These are phyloP conservation scores for Hemileia vastatrix DNA, from an alignment of 1,284 basidiomycete species.

Conservation along the genomic window DNA sequence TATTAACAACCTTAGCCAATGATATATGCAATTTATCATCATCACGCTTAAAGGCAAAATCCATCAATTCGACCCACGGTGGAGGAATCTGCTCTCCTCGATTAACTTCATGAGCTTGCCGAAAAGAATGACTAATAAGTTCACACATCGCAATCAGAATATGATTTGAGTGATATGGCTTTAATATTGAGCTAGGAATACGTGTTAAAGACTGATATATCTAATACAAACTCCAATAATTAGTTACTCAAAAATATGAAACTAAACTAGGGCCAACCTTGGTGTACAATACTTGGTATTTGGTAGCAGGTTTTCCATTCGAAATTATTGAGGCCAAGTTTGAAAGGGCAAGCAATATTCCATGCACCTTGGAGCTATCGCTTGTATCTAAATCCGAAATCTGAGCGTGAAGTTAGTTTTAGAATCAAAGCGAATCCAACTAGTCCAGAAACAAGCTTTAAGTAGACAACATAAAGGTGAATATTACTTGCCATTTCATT, in stretches of 20 bases:
- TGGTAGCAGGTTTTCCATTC: slow-evolving; percentile 4
- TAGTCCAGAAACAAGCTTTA: too few relatives aligned
- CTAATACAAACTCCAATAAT: too few relatives aligned
- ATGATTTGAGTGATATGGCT: not conserved
- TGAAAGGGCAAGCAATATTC: slow-evolving; percentile 63
- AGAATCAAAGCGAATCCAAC: too few relatives aligned
- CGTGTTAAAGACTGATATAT: too few relatives aligned
- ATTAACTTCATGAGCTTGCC: not conserved
- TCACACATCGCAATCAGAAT: slow-evolving; percentile 9
- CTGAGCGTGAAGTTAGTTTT: too few relatives aligned
- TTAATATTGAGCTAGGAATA: too few relatives aligned
- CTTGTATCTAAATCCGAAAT: slow-evolving; percentile 57
- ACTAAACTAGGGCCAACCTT: too few relatives aligned
- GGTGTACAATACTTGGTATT: slow-evolving; percentile 4
- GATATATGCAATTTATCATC: slow-evolving; percentile 14
- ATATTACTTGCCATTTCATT: too few relatives aligned
- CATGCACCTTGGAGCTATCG: slow-evolving; percentile 68
- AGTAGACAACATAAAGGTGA: too few relatives aligned
- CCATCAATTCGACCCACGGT: slow-evolving; percentile 8
- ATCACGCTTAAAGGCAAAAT: slow-evolving; percentile 10
- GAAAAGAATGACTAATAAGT: slow-evolving; percentile 12
- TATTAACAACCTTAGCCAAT: slow-evolving; percentile 1
- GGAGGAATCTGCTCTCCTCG: slow-evolving; percentile 3
- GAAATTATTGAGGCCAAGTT: too few relatives aligned
- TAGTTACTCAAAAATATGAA: too few relatives aligned